Base-by-base conservation (phyloP, 2,329 filamentous ascomycete genomes). In the Ceratocystiopsis brevicomis region DNA sequence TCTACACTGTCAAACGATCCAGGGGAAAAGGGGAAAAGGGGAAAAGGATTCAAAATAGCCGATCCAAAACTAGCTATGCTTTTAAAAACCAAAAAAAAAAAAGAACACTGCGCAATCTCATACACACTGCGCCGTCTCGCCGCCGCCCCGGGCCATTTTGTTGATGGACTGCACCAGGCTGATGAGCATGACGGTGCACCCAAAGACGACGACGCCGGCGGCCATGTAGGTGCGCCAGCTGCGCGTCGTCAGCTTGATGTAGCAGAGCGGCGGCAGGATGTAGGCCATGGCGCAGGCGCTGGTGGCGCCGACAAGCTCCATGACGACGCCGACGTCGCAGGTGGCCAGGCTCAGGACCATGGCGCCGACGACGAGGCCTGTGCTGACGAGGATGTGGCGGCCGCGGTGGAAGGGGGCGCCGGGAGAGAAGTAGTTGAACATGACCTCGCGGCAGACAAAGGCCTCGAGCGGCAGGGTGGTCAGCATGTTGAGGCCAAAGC, bases 401-500 rank as follows among this genome's bases (percentile, higher is more conserved):
- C 78, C 78, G 53, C 85, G 75, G 57, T 86, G 78, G 64, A 87
- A 93, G 0, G 81, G 80, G 51, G 66, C 84, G 47, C 48, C 67
- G 1, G 71, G 73, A 53, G 69, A 77, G 56, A 68, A 78, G 61
- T 93, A 95, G 49, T 84, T 86, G 52, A 84, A 73, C 83, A 95
- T 93, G 49, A 95, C 87, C 61, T 95, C 90, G 55, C 90, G 76
- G 61, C 90, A 98, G 44, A 98, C 90, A 59, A 98, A 98, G 15
- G 86, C 87, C 66, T 98, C 90, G 47, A 98, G 78, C 0, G 90
- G 90, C 34, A 98, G 68, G 2, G 90, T 96, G 14, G 90, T 95
- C 54, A 98, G 76, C 90, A 98, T 98, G 68, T 98, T 98, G 51
- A 98, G 72, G 2, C 90, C 90, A 57, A 98, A 96, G 62, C 85